Conservation (phyloP, 176 grass and related monocot genomes). For the Aegilops longissima region DNA sequence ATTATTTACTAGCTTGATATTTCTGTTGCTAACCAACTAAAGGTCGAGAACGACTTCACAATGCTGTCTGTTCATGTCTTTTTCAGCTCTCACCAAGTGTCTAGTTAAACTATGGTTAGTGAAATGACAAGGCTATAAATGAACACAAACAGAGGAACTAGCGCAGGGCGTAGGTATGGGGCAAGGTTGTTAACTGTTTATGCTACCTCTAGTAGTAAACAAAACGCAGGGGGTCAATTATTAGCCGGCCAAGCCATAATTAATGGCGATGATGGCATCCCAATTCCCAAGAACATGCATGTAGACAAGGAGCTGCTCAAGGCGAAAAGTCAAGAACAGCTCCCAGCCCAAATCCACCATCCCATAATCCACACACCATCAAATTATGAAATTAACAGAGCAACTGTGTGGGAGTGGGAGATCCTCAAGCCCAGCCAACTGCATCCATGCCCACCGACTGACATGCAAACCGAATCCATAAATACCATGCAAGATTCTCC, state of each 20-base stretch:
- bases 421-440: constrained; percentile 28
- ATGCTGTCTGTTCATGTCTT: neutral
- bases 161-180: neutral
- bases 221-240: neutral
- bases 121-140: neutral
- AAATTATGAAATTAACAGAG: neutral
- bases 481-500: constrained; percentile 24
- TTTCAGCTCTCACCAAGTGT: neutral
- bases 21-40: neutral
- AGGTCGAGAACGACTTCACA: neutral
- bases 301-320: neutral
- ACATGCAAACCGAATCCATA: constrained; percentile 19
- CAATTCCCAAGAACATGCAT: constrained; percentile 11
- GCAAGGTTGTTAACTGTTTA: neutral
- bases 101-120: neutral
- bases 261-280: neutral
- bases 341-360: neutral
- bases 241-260: neutral
- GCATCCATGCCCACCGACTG: neutral
- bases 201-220: neutral
- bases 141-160: neutral
- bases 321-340: neutral
- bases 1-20: neutral
- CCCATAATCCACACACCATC: neutral
- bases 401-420: neutral